These are phyloP conservation scores for Alternaria triticimaculans DNA, from an alignment of 2,329 filamentous ascomycete genomes.

Conservation along the genomic window DNA sequence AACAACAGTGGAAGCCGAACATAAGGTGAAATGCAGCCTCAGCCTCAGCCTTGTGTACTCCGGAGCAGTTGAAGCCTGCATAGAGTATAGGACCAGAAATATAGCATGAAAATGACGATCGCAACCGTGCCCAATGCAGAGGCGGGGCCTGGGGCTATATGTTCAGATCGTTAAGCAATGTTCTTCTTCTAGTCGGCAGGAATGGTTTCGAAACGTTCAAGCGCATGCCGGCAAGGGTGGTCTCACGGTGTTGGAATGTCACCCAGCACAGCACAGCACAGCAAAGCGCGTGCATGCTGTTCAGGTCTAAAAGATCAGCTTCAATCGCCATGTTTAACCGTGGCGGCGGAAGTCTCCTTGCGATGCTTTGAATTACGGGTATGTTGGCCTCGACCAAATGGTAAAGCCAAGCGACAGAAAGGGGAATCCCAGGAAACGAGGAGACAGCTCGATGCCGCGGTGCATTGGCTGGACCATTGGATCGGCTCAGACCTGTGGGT, in stretches of 20 bases:
- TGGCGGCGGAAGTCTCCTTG: conserved; percentile 1
- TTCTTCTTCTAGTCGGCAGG: conserved; percentile 3
- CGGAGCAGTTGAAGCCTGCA: background rate
- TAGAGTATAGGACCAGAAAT: background rate
- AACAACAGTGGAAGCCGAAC: background rate
- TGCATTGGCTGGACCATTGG: conserved; percentile 10
- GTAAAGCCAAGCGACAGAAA: conserved; percentile 5
- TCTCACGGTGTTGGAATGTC: background rate
- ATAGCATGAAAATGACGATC: conserved; percentile 8
- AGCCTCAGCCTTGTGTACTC: background rate
- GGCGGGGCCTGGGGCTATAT: background rate
- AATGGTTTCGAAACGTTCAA: conserved; percentile 17
- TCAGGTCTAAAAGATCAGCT: background rate
- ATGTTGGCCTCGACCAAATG: background rate
- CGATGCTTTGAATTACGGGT: background rate
- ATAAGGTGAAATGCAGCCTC: background rate
- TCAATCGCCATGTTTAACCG: background rate
- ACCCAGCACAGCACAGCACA: background rate
- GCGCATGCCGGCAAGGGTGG: background rate
- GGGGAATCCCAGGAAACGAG: conserved; percentile 3
- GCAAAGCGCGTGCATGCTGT: background rate
- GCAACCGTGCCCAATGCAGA: background rate
- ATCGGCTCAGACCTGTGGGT: conserved; percentile 2
- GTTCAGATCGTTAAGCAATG: background rate
- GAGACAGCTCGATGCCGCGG: background rate